phyloP scores from a whole-genome alignment of 768 basidiomycete genomes.

The Podaxis mareebaensis region DNA sequence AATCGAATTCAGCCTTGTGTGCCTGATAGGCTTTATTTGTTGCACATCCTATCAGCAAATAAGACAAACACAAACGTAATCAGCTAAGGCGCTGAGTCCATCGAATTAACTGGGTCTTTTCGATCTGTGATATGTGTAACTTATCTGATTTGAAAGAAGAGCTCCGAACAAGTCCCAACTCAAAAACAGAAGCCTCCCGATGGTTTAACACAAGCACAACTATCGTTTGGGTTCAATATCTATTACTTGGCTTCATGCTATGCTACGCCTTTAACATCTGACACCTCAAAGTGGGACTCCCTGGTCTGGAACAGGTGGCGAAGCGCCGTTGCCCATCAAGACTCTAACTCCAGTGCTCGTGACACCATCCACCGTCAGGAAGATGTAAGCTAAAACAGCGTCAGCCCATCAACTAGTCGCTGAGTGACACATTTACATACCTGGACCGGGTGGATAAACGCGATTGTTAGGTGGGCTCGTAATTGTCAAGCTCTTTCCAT shows the following conservation, averaged over 20 bases:
- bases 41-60: no score
- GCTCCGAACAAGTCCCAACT: no score
- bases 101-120: no score
- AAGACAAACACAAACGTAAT: no score
- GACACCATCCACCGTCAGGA: constrained; percentile 9
- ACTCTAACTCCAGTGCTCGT: constrained; percentile 39
- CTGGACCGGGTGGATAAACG: constrained; percentile 45
- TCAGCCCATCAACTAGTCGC: not conserved
- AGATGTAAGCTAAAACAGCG: not conserved
- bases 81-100: no score
- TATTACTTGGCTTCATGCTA: not conserved
- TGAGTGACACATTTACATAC: constrained; percentile 14
- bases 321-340: constrained; percentile 39
- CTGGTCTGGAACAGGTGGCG: constrained; percentile 39
- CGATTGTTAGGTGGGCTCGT: constrained; percentile 35
- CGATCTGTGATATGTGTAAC: no score
- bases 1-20: no score
- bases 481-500: constrained; percentile 35
- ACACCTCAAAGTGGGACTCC: constrained; percentile 23
- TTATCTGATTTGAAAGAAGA: no score
- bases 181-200: no score
- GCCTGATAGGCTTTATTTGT: no score
- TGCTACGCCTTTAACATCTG: not conserved
- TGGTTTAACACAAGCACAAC: not conserved
- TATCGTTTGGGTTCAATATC: not conserved